Base-by-base conservation (phyloP, 2,329 filamentous ascomycete genomes). In the Trichoderma atroviride region DNA sequence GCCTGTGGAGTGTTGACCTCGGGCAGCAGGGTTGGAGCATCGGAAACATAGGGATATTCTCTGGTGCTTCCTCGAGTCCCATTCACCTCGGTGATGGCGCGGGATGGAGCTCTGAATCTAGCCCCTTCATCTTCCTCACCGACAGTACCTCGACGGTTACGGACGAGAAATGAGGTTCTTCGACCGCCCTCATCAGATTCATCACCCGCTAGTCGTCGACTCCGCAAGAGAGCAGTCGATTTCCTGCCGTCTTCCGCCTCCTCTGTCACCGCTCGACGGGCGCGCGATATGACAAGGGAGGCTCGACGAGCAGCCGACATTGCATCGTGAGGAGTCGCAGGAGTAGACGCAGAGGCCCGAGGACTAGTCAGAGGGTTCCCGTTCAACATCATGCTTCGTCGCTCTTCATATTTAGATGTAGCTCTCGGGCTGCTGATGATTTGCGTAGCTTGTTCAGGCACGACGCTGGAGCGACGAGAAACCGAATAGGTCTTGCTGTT, bases 41-140 rank as follows among this genome's bases (percentile, higher is more conserved):
- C 76, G 13, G 72, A 64, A 24, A 55, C 47, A 33, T 60, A 31
- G 1, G 72, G 55, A 33, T 75, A 75, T 53, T 80, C 78, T 31
- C 75, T 74, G 16, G 74, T 69, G n/a, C 72, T 69, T 47, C 70
- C 69, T 53, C 78, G 73, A 80, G 83, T 70, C 72, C 78, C 74
- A 33, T 81, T 83, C 64, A 85, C 81, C 70, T 91, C 88, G 0
- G 87, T 89, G 43, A 81, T 79, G 4, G 87, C 87, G 29, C 89
- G 82, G 4, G 88, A 89, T 1, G 87, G 87, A 2, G 85, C 82
- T n/a, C 86, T 84, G 71, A 86, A 83, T 37, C 82, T 80, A n/a
- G 37, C 57, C 24, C 85, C 84, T 1, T 87, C 84, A 13, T 85
- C 84, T 2, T 86, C 82, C 37, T 84, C 81, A 16, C 82, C 82